A percentile compares a stretch with the other conserved stretches of the same genome.
These are phyloP conservation scores for Chlorella sp. DNA, from an alignment of 139 green algal genomes.

Conservation along the genomic window DNA sequence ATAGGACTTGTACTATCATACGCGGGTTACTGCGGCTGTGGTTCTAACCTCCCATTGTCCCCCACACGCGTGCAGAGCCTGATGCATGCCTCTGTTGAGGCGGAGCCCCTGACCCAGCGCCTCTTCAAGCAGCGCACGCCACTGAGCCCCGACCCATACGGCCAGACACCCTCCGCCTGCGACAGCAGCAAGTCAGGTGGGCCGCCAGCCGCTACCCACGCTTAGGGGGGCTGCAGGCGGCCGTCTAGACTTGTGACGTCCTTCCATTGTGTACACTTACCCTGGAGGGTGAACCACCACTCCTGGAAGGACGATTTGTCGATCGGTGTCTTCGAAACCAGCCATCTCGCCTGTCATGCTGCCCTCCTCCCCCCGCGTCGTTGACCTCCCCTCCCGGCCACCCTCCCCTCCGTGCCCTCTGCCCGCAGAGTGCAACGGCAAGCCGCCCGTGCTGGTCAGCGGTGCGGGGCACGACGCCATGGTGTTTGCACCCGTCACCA, in stretches of 20 bases:
- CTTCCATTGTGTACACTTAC: no score
- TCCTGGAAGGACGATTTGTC: neutral
- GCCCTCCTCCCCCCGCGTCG: no score
- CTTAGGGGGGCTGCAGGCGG: neutral
- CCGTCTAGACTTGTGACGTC: no score
- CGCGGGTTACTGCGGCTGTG: no score
- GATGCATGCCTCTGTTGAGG: neutral
- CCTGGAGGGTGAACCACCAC: no score
- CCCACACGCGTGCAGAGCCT: neutral
- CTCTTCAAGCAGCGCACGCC: neutral
- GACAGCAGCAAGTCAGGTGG: no score
- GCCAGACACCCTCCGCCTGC: neutral
- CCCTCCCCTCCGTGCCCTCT: no score
- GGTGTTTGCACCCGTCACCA: constrained; percentile 78
- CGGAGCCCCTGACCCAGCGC: neutral
- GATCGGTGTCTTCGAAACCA: neutral
- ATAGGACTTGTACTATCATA: no score
- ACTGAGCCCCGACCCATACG: neutral
- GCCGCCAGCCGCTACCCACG: neutral
- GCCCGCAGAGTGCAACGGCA: neutral
- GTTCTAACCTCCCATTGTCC: no score
- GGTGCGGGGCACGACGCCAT: constrained; percentile 94
- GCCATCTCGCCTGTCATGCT: neutral
- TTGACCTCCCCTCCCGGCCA: neutral
- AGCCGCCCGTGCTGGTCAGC: constrained; percentile 72